Base-by-base conservation (phyloP, 83 land plant genomes). In the Picea abies region DNA sequence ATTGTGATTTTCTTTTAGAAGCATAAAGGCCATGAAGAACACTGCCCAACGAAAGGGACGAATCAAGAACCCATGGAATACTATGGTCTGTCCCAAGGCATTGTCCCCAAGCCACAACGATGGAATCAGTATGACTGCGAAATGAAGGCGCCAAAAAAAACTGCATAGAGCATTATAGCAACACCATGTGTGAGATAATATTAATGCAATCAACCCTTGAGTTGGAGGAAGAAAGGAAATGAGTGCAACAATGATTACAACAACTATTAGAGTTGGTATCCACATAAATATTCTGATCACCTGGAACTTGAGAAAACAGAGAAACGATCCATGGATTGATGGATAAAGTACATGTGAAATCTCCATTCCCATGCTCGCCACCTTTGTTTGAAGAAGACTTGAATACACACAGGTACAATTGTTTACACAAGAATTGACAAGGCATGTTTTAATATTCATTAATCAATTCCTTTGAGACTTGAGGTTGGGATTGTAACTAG, bases 101-200 rank as follows among this genome's bases (percentile, higher is more conserved):
- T 97, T 95, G 98, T 49, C 87, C 87, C 97, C 99, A 97, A 49
- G 99, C 94, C 35, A 88, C 85, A 71, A 89, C 25, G 98, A 96
- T 60, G 99, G 99, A 7, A 89, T 84, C 86, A 97, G 93, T 98
- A 85, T 89, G 89, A 81, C 93, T 93, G 88, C 87, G 90, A 85
- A 86, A 94, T 12, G 91, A 92, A 92, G 94, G 90, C 84, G 84
- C 87, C 89, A 94, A 88, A 86, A 84, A 84, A 90, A 96, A 98
- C 97, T 92, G 92, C 89, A 91, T 29, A 98, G 90, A 65, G 97
- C 89, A 85, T 66, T 70, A 80, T 98, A 94, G 86, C 95, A 95
- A 77, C 80, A 85, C 39, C 90, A 86, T 60, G 95, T 90, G 86
- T 96, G 99, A 79, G 81, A 84, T 5, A 91, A 72, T 56, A 96